Evolutionary conservation across 495 filamentous ascomycete species (phyloP).

Genomic region (Cryomyces minteri): DNA sequence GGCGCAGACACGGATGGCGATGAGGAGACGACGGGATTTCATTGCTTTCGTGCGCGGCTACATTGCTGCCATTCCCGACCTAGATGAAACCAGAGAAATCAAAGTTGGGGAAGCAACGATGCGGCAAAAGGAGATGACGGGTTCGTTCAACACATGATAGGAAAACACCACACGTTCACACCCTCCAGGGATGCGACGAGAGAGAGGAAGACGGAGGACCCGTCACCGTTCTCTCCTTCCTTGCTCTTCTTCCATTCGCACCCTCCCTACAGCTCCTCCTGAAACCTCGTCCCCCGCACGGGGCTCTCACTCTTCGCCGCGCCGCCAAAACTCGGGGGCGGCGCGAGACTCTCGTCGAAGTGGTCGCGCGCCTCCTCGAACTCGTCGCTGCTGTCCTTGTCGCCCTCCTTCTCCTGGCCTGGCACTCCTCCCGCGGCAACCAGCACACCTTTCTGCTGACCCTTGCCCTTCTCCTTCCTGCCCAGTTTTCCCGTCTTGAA

Average conservation of each 20-base stretch:
- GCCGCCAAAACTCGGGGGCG: constrained; percentile 8
- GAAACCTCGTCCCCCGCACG: constrained; percentile 10
- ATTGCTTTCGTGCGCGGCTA: too few species aligned
- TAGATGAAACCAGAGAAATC: too few species aligned
- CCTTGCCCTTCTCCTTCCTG: not conserved
- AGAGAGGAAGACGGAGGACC: too few species aligned
- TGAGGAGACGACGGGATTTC: too few species aligned
- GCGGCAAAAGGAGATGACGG: too few species aligned
- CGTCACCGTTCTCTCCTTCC: too few species aligned
- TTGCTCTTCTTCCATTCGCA: not conserved
- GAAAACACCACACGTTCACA: too few species aligned
- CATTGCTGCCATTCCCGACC: too few species aligned
- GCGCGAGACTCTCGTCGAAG: constrained; percentile 12
- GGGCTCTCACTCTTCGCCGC: constrained; percentile 6
- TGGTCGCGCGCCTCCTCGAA: constrained; percentile 15
- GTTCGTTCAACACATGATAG: too few species aligned
- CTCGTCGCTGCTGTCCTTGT: constrained; percentile 2
- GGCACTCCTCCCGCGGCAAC: not conserved
- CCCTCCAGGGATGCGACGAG: too few species aligned
- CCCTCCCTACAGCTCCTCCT: constrained; percentile 9
- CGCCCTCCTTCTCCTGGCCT: not conserved
- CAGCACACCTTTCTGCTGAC: not conserved
- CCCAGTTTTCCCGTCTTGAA: not conserved
- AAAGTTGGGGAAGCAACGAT: too few species aligned
- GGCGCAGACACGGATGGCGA: too few species aligned